These are phyloP conservation scores for Pseudozyma tsukubaensis DNA, from an alignment of 1,284 basidiomycete genomes.

Conservation along the genomic window DNA sequence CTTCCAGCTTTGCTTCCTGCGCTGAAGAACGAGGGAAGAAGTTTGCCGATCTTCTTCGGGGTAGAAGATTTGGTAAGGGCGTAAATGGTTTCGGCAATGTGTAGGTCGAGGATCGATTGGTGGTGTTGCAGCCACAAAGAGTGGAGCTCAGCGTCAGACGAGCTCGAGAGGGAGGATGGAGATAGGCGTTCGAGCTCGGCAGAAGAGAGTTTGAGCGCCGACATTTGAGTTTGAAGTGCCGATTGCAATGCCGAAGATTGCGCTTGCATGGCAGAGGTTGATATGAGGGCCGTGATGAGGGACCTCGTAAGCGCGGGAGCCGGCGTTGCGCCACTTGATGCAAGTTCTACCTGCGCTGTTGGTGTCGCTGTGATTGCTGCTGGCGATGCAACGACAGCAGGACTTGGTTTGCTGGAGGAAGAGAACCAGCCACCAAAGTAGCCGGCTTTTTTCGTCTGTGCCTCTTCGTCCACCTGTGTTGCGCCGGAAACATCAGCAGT, in stretches of 20 bases:
- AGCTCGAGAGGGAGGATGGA: background rate
- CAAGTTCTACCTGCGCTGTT: background rate
- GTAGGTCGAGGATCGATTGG: constrained; percentile 50
- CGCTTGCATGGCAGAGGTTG: constrained; percentile 54
- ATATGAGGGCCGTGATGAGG: constrained; percentile 48
- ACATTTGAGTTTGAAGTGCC: constrained; percentile 54
- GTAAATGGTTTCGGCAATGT: constrained; percentile 62
- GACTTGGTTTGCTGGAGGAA: background rate
- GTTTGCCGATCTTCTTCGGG: background rate
- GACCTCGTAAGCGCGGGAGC: constrained; percentile 48
- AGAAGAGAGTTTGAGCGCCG: constrained; percentile 41
- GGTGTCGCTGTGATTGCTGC: background rate
- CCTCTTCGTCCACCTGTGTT: background rate
- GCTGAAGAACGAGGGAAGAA: constrained; percentile 1
- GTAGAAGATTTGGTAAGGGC: constrained; percentile 30
- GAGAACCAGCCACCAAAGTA: constrained; percentile 20
- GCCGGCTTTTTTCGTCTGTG: background rate
- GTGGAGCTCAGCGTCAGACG: constrained; percentile 33
- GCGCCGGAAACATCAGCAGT: background rate
- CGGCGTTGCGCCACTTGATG: background rate
- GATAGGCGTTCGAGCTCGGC: constrained; percentile 37
- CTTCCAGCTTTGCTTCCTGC: background rate
- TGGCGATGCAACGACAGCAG: background rate
- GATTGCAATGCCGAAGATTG: constrained; percentile 24
- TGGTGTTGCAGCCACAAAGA: constrained; percentile 50